phyloP scores from a whole-genome alignment of 2,329 filamentous ascomycete species.

The Apiospora malaysiana region DNA sequence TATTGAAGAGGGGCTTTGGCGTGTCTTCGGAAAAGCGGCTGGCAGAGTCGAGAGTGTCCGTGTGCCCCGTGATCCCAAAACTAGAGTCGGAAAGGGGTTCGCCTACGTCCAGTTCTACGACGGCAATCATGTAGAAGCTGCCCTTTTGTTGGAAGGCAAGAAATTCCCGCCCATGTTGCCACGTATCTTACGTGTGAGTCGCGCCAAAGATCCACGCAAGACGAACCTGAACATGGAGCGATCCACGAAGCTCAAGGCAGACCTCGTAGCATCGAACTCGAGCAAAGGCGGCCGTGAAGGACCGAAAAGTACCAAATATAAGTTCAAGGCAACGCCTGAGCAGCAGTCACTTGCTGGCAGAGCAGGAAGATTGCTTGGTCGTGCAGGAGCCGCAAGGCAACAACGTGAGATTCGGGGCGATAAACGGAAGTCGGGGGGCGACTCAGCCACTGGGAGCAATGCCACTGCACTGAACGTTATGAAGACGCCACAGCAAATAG shows the following conservation, averaged over 20 bases:
- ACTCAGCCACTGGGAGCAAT: conserved; percentile 30
- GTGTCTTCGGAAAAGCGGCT: conserved; percentile 72
- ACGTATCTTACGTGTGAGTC: conserved; percentile 80
- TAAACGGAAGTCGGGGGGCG: conserved; percentile 26
- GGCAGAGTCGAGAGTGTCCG: conserved; percentile 93
- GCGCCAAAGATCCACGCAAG: conserved; percentile 78
- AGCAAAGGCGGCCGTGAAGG: conserved; percentile 36
- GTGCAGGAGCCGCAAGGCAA: conserved; percentile 63
- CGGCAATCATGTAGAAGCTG: conserved; percentile 86
- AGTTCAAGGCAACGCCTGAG: conserved; percentile 72
- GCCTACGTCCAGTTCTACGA: conserved; percentile 98
- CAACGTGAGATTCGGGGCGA: conserved; percentile 40
- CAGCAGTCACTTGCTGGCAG: conserved; percentile 76
- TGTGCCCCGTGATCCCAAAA: conserved; percentile 86
- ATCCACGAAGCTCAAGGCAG: conserved; percentile 48
- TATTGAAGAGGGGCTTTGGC: conserved; percentile 91
- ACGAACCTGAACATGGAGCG: conserved; percentile 59
- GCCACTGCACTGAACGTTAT: conserved; percentile 35
- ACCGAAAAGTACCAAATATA: conserved; percentile 60
- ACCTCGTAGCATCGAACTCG: conserved; percentile 34
- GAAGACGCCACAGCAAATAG: conserved; percentile 70
- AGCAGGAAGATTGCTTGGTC: conserved; percentile 75
- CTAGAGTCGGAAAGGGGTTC: conserved; percentile 93
- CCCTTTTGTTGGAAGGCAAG: conserved; percentile 85
- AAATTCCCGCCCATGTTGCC: conserved; percentile 95